Conservation (phyloP, 495 filamentous ascomycete genomes). For the Thermothielavioides terrestris region DNA sequence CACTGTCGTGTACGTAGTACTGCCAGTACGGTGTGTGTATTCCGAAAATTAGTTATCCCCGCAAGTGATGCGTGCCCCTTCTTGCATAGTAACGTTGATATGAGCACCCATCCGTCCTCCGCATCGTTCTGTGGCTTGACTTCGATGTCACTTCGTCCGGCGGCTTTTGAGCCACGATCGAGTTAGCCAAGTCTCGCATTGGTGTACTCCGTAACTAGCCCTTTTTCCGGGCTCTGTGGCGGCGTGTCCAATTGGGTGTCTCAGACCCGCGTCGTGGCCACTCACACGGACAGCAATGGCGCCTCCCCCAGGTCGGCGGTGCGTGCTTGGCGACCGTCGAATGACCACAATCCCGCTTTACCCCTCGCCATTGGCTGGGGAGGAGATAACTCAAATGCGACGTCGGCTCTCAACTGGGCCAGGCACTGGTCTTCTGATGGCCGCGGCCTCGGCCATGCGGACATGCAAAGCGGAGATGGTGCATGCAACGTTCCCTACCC, state of each 20-base stretch:
- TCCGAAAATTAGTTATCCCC: no score
- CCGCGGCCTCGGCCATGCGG: neutral
- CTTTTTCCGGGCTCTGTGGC: neutral
- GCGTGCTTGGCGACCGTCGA: slow-evolving; percentile 4
- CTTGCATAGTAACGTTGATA: no score
- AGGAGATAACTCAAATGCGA: neutral
- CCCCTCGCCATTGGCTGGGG: slow-evolving; percentile 8
- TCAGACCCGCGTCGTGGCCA: neutral
- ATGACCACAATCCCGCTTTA: neutral
- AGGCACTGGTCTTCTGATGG: slow-evolving; percentile 1
- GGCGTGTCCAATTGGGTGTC: neutral
- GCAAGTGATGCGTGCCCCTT: no score
- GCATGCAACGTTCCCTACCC: slow-evolving; percentile 5
- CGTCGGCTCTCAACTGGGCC: neutral
- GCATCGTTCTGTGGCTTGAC: no score
- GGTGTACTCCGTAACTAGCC: no score
- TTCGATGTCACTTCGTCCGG: no score
- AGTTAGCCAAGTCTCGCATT: no score
- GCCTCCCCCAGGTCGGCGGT: neutral
- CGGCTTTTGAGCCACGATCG: no score
- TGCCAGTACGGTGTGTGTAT: no score
- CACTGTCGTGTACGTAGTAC: no score
- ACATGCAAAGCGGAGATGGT: neutral
- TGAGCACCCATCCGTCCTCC: no score
- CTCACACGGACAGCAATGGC: neutral